Conservation (phyloP, 2,329 filamentous ascomycete species). For the Fusarium gaditjirri region DNA sequence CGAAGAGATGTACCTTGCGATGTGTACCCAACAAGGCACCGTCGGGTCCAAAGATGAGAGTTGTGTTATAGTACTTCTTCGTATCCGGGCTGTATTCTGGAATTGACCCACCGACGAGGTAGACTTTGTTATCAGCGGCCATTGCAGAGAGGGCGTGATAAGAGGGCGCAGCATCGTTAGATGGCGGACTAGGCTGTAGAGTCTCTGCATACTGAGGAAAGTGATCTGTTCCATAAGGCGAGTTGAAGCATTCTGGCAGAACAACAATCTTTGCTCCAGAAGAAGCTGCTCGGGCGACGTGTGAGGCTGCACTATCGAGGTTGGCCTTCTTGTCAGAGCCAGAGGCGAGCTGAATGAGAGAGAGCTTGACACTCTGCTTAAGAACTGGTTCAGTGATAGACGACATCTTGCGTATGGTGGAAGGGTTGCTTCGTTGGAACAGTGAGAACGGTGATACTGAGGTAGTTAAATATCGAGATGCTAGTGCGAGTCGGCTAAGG, state of each 20-base stretch:
- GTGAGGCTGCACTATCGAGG: slow-evolving; percentile 80
- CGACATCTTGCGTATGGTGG: slow-evolving; percentile 51
- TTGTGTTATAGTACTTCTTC: slow-evolving; percentile 88
- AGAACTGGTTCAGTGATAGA: slow-evolving; percentile 61
- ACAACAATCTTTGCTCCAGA: slow-evolving; percentile 87
- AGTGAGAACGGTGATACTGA: slow-evolving; percentile 29
- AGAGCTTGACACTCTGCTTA: slow-evolving; percentile 81
- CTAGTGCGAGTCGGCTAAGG: slow-evolving; percentile 19
- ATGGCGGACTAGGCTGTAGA: slow-evolving; percentile 80
- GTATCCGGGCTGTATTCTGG: slow-evolving; percentile 75
- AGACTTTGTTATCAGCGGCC: slow-evolving; percentile 80
- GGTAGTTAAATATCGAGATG: slow-evolving; percentile 22
- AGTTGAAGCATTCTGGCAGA: slow-evolving; percentile 98
- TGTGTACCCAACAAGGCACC: slow-evolving; percentile 88
- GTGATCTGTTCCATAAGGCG: slow-evolving; percentile 89
- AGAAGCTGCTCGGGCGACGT: slow-evolving; percentile 82
- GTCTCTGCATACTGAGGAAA: slow-evolving; percentile 94
- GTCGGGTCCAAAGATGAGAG: slow-evolving; percentile 80
- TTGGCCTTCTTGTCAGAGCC: slow-evolving; percentile 87
- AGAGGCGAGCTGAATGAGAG: slow-evolving; percentile 83
- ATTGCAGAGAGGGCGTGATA: slow-evolving; percentile 86
- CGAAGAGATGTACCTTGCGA: slow-evolving; percentile 95
- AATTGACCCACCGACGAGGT: slow-evolving; percentile 91
- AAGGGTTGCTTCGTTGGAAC: slow-evolving; percentile 17
- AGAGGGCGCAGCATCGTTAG: slow-evolving; percentile 76